Percentiles rank a stretch among this genome's conserved stretches.
Conservation (phyloP, 1,139 yeast species). For the Arxiozyma telluris region DNA sequence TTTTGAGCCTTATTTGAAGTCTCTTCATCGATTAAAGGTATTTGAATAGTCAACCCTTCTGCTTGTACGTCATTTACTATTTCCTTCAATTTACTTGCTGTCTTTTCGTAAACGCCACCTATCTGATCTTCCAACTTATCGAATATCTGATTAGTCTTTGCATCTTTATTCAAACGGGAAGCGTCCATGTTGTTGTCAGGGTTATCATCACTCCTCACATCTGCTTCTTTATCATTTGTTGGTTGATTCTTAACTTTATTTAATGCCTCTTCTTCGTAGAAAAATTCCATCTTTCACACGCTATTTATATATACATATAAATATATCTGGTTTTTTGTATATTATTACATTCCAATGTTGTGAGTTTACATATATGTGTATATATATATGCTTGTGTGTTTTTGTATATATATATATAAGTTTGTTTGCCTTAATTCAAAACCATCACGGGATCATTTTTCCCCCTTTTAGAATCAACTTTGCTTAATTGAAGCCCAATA, state of each 20-base stretch:
- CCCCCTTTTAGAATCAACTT: not conserved
- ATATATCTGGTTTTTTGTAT: too few relatives aligned
- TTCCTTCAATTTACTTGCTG: conserved; percentile 18
- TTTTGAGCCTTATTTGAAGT: conserved; percentile 25
- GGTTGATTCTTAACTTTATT: conserved; percentile 2
- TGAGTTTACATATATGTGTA: too few relatives aligned
- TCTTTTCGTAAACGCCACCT: conserved; percentile 20
- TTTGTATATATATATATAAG: too few relatives aligned
- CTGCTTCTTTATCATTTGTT: not conserved
- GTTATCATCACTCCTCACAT: not conserved
- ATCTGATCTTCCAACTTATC: conserved; percentile 30
- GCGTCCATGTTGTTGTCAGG: conserved; percentile 2
- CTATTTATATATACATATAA: too few relatives aligned
- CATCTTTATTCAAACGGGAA: conserved; percentile 16
- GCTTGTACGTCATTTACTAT: conserved; percentile 12
- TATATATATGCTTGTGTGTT: not conserved
- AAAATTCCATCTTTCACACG: conserved; percentile 18
- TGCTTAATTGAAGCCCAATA: not conserved
- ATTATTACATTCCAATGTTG: not conserved
- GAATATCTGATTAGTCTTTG: conserved; percentile 33
- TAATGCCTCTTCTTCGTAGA: conserved; percentile 20
- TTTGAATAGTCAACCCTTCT: conserved; percentile 19
- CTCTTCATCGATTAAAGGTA: conserved; percentile 11
- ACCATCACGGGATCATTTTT: not conserved
- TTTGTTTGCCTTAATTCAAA: not conserved